Conservation (phyloP, 1,139 yeast genomes). For the Nematodospora anomalae region DNA sequence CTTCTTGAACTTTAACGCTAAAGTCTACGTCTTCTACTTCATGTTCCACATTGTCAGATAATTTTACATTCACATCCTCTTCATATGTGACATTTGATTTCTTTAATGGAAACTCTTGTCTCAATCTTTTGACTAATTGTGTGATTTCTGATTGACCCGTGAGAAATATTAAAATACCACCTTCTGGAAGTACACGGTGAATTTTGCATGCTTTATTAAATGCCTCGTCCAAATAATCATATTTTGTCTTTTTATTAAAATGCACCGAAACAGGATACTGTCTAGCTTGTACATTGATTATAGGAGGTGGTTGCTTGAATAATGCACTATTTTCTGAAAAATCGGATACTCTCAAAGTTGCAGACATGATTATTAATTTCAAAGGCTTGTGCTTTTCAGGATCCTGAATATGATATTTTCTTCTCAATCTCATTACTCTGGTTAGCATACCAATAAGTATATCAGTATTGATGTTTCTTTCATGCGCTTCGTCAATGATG, state of each 20-base stretch:
- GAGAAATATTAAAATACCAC: slow-evolving; percentile 87
- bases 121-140: slow-evolving; percentile 66
- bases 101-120: slow-evolving; percentile 66
- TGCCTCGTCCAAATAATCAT: slow-evolving; percentile 83
- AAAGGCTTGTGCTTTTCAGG: slow-evolving; percentile 56
- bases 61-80: slow-evolving; percentile 47
- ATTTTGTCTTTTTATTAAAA: slow-evolving; percentile 77
- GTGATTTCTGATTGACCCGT: slow-evolving; percentile 95
- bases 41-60: slow-evolving; percentile 58
- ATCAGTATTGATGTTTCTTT: slow-evolving; percentile 93
- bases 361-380: slow-evolving; percentile 84
- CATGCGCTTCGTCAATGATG: slow-evolving; percentile 97
- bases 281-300: slow-evolving; percentile 88
- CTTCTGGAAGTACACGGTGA: slow-evolving; percentile 84
- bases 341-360: slow-evolving; percentile 90
- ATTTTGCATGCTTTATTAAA: slow-evolving; percentile 83
- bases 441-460: slow-evolving; percentile 92
- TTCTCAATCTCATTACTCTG: slow-evolving; percentile 77
- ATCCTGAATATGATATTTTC: slow-evolving; percentile 49
- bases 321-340: slow-evolving; percentile 77
- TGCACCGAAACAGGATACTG: slow-evolving; percentile 94
- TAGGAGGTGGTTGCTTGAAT: slow-evolving; percentile 82
- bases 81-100: slow-evolving; percentile 24
- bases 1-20: slow-evolving; percentile 50
- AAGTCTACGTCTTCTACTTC: slow-evolving; percentile 92